Conservation (phyloP, 495 filamentous ascomycete species). For the Antarctomyces pellizariae region DNA sequence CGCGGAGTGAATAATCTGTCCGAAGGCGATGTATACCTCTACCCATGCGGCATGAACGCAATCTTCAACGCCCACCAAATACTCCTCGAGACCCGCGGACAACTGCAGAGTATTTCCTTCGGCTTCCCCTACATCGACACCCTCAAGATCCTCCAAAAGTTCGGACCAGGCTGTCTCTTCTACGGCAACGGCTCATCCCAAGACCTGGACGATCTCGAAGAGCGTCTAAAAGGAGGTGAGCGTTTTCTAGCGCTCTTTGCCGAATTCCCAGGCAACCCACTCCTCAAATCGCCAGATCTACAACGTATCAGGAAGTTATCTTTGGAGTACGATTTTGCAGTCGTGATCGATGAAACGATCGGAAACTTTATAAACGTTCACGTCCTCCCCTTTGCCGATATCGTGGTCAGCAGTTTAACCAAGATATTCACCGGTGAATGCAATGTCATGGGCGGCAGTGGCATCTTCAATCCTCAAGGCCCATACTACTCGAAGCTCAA, state of each 20-base stretch:
- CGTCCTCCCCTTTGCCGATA: constrained; percentile 67
- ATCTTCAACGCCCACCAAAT: constrained; percentile 74
- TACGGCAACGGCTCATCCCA: constrained; percentile 64
- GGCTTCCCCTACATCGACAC: constrained; percentile 94
- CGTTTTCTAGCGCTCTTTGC: constrained; percentile 70
- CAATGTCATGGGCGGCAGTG: constrained; percentile 92
- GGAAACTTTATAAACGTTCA: constrained; percentile 93
- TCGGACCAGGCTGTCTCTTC: constrained; percentile 75
- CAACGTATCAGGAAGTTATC: constrained; percentile 55
- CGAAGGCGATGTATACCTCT: constrained; percentile 76
- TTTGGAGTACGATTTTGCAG: constrained; percentile 65
- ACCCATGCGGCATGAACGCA: constrained; percentile 78
- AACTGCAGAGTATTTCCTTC: constrained; percentile 44
- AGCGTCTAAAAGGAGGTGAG: constrained; percentile 45
- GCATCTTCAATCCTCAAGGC: constrained; percentile 62
- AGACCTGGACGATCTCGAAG: constrained; percentile 74
- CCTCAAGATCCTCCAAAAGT: constrained; percentile 83
- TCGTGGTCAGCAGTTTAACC: constrained; percentile 82
- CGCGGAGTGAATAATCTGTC: constrained; percentile 45
- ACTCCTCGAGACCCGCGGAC: constrained; percentile 34
- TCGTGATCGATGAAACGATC: constrained; percentile 89
- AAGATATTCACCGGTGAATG: constrained; percentile 94
- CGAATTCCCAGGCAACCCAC: constrained; percentile 84
- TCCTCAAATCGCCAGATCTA: constrained; percentile 68
- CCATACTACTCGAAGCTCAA: constrained; percentile 49